phyloP scores from a whole-genome alignment of 805 yeast genomes.

The Monosporozyma aerobia region DNA sequence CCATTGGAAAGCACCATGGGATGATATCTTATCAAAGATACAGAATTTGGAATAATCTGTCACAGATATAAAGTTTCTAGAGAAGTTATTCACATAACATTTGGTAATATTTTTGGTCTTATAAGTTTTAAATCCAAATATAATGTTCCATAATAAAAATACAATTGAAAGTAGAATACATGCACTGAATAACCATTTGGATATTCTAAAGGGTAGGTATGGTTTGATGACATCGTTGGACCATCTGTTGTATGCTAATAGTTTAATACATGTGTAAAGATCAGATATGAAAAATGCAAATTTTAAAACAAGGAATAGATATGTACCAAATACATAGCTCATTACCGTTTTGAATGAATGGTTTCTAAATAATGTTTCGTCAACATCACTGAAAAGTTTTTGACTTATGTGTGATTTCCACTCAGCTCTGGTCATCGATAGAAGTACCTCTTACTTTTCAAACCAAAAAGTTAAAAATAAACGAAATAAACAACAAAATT shows the following conservation, averaged over 20 bases:
- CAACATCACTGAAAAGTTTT: conserved; percentile 20
- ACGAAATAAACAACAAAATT: not conserved
- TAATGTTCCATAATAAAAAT: conserved; percentile 45
- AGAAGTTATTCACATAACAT: conserved; percentile 57
- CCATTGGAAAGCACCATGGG: conserved; percentile 53
- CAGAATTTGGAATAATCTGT: conserved; percentile 59
- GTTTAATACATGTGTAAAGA: conserved; percentile 65
- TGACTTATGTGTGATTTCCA: conserved; percentile 22
- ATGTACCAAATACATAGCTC: conserved; percentile 15
- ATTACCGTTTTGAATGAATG: conserved; percentile 15
- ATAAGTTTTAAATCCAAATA: conserved; percentile 49
- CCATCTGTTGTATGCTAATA: conserved; percentile 67
- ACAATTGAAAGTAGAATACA: conserved; percentile 67
- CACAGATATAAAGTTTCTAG: conserved; percentile 49
- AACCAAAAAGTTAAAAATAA: not conserved
- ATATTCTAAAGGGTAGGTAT: conserved; percentile 39
- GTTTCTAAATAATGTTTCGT: conserved; percentile 16
- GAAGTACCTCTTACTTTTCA: not conserved
- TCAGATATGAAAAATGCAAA: conserved; percentile 55
- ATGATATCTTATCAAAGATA: conserved; percentile 58
- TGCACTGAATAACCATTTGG: conserved; percentile 62
- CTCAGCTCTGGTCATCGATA: conserved; percentile 20
- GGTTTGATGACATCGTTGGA: conserved; percentile 42
- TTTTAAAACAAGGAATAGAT: conserved; percentile 36
- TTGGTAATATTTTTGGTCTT: conserved; percentile 56